Base-by-base conservation (phyloP, 176 grass and related monocot species). In the Themeda triandra region DNA sequence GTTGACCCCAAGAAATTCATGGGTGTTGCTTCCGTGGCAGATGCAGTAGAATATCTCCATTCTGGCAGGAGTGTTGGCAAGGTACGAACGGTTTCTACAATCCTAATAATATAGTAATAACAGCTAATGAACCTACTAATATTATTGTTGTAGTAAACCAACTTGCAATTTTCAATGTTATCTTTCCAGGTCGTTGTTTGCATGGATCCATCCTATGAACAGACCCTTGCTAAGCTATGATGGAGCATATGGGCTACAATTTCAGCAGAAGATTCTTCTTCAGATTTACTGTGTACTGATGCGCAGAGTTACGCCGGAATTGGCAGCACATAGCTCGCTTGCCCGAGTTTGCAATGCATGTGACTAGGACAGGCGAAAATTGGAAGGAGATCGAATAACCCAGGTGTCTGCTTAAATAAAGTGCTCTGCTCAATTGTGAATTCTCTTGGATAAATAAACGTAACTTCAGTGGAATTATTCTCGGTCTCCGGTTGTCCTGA, bases 41-140 rank as follows among this genome's bases (percentile, higher is more conserved):
- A 99, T 91, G 97, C 97, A 19, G 97, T 99, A 80, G 97, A 99
- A 74, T 84, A 99, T 92, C 91, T 96, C 69, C 97, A 99, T 81
- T 96, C 92, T 76, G 97, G 93, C 75, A 79, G 79, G 74, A 99
- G 97, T 25, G 74, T 99, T 73, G 93, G 97, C 88, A 99, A 99
- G 93, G 96, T 96, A 94, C 63, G 23, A 13, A 13, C 33, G 44
- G 13, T 67, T 69, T 27, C 35, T 84, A 65, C 27, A 44, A 24
- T 6, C 25, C 74, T 28, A 46, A 59, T 5, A 59, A 24, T 10
- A 53, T 5, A 48, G 13, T 66, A 15, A 37, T 25, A 32, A 24
- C 21, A 77, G 17, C 49, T 59, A 13, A 24, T 9, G 19, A 77
- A 27, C 15, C 59, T 69, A n/a, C n/a, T n/a, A n/a, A n/a, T n/a